Percentiles rank a stretch among this genome's conserved stretches.
phyloP scores from a whole-genome alignment of 768 basidiomycete genomes.

The Leccinum variicolor region DNA sequence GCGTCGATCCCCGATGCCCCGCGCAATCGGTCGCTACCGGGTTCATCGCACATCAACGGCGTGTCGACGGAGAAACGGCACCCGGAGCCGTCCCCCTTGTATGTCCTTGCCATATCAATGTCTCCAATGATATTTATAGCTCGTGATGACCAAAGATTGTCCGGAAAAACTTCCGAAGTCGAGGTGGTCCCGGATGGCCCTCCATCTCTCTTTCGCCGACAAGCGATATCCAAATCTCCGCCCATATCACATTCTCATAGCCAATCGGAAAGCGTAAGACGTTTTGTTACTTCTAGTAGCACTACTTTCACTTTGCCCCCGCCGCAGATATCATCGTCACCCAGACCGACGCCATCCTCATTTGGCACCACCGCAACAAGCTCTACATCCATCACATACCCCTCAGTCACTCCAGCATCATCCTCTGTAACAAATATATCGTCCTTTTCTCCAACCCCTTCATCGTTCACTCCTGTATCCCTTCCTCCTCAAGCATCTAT shows the following conservation, averaged over 20 bases:
- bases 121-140: constrained; percentile 10
- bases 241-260: constrained; percentile 47
- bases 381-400: constrained; percentile 52
- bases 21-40: constrained; percentile 11
- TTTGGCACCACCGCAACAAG: constrained; percentile 35
- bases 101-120: constrained; percentile 8
- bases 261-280: constrained; percentile 48
- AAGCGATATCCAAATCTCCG: constrained; percentile 40
- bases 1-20: constrained; percentile 12
- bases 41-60: constrained; percentile 14
- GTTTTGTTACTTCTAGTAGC: constrained; percentile 3
- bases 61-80: constrained; percentile 15
- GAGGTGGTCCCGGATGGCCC: constrained; percentile 13
- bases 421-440: constrained; percentile 36
- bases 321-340: constrained; percentile 35
- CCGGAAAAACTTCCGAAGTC: constrained; percentile 13
- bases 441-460: constrained; percentile 39
- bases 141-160: constrained; percentile 11
- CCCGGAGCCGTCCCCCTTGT: constrained; percentile 20
- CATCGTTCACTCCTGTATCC: constrained; percentile 41
- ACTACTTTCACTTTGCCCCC: constrained; percentile 8
- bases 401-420: constrained; percentile 40
- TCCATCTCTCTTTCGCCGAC: constrained; percentile 32
- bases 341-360: constrained; percentile 32
- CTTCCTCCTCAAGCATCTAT: constrained; percentile 85